A percentile compares a stretch with the other conserved stretches of the same genome.
These are phyloP conservation scores for Mortierella alpina DNA, from an alignment of 192 early-diverging fungal genomes.

Conservation along the genomic window DNA sequence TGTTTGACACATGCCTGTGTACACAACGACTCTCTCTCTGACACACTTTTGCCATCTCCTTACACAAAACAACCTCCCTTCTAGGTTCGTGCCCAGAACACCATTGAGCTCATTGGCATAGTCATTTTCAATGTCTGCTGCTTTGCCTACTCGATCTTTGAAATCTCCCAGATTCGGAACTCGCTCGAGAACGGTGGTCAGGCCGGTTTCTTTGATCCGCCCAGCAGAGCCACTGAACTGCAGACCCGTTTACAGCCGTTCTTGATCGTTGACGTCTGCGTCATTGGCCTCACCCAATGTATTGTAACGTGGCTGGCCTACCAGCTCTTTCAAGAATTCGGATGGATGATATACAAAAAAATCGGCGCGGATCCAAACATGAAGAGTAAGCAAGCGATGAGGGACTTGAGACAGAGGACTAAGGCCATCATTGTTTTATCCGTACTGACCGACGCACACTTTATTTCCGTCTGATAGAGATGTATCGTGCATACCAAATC, in stretches of 20 bases:
- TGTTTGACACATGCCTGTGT: not conserved
- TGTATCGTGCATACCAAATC: constrained; percentile 80
- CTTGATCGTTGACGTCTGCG: constrained; percentile 67
- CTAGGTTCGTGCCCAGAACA: constrained; percentile 76
- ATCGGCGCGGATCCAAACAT: constrained; percentile 73
- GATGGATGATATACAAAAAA: constrained; percentile 77
- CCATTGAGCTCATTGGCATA: constrained; percentile 76
- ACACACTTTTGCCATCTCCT: not conserved
- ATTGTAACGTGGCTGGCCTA: constrained; percentile 63
- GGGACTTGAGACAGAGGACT: not conserved
- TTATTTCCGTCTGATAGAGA: constrained; percentile 44
- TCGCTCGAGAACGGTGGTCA: constrained; percentile 36
- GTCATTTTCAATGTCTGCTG: constrained; percentile 77
- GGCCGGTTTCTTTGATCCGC: constrained; percentile 2
- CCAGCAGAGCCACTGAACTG: constrained; percentile 9
- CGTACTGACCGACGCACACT: not conserved
- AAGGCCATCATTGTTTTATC: not conserved
- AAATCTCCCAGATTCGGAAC: constrained; percentile 66
- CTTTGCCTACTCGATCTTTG: constrained; percentile 76
- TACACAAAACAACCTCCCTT: not conserved
- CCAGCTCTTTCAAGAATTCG: constrained; percentile 68
- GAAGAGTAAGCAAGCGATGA: constrained; percentile 57
- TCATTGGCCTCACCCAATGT: constrained; percentile 64
- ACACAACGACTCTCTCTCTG: constrained; percentile 1
- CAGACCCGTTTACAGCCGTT: constrained; percentile 32